Conservation (phyloP, 352 stramenopile species). For the Plasmopara muralis region DNA sequence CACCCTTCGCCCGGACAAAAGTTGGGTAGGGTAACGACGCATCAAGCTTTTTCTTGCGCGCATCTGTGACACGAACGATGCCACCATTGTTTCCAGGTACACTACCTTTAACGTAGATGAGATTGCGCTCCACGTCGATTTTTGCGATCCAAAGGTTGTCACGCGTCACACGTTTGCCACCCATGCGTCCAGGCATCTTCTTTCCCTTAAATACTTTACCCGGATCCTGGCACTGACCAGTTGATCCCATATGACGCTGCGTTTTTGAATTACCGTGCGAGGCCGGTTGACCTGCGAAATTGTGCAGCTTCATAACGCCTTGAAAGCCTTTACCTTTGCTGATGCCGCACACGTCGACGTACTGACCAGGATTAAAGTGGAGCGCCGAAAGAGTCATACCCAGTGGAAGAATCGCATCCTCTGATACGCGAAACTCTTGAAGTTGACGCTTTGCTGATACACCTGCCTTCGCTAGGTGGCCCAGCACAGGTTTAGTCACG, state of each 20-base stretch:
- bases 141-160: conserved; percentile 94
- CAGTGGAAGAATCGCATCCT: conserved; percentile 82
- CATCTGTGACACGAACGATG: conserved; percentile 81
- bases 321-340: conserved; percentile 89
- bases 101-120: conserved; percentile 91
- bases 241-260: conserved; percentile 94
- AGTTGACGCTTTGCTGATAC: conserved; percentile 92
- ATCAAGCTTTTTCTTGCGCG: conserved; percentile 74
- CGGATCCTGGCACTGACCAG: conserved; percentile 97
- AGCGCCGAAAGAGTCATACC: conserved; percentile 91
- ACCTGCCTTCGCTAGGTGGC: conserved; percentile 89
- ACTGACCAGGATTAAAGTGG: conserved; percentile 98
- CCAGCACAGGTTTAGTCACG: conserved; percentile 89
- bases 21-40: conserved; percentile 75
- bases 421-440: conserved; percentile 92
- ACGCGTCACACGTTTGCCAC: conserved; percentile 89
- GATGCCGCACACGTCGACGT: conserved; percentile 94
- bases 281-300: conserved; percentile 94
- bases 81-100: conserved; percentile 88
- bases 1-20: conserved; percentile 45
- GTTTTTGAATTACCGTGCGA: conserved; percentile 98
- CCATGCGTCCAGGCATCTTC: conserved; percentile 99
- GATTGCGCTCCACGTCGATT: conserved; percentile 89
- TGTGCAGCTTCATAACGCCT: conserved; percentile 98
- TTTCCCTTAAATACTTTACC: conserved; percentile 99